Percentiles rank a stretch among this genome's conserved stretches.
These are phyloP conservation scores for Starmerella vitae DNA, from an alignment of 805 yeast genomes.

Conservation along the genomic window DNA sequence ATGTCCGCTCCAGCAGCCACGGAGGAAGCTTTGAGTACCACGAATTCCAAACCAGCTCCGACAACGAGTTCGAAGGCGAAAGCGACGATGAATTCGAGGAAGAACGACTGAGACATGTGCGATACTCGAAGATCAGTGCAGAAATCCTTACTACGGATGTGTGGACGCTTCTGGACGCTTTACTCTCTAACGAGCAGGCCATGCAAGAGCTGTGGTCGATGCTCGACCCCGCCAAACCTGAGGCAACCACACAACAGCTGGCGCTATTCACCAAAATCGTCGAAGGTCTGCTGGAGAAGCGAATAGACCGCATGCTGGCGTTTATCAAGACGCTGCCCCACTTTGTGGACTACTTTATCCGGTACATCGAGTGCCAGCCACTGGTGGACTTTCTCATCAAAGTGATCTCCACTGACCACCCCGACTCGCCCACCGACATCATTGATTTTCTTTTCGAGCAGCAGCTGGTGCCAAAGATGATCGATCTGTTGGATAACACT, in stretches of 20 bases:
- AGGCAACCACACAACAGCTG: slow-evolving; percentile 54
- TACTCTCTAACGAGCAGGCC: slow-evolving; percentile 58
- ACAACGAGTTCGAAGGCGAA: slow-evolving; percentile 14
- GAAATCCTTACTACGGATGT: slow-evolving; percentile 85
- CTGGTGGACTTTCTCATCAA: slow-evolving; percentile 83
- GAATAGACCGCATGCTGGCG: slow-evolving; percentile 61
- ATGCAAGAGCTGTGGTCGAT: slow-evolving; percentile 67
- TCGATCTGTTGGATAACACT: slow-evolving; percentile 57
- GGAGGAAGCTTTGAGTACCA: slow-evolving; percentile 5
- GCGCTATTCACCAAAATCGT: slow-evolving; percentile 84
- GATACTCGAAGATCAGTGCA: slow-evolving; percentile 55
- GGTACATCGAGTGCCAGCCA: slow-evolving; percentile 84
- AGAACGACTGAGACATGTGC: slow-evolving; percentile 14
- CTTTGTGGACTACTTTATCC: slow-evolving; percentile 67
- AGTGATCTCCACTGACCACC: slow-evolving; percentile 84
- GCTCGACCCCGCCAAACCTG: slow-evolving; percentile 35
- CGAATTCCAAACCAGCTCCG: slow-evolving; percentile 9
- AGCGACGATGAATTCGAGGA: slow-evolving; percentile 19
- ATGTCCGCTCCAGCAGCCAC: neutral
- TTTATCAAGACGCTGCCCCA: slow-evolving; percentile 56
- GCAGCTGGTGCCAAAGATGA: slow-evolving; percentile 54
- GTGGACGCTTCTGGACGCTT: slow-evolving; percentile 84
- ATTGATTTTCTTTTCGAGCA: slow-evolving; percentile 64
- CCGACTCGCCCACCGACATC: slow-evolving; percentile 78
- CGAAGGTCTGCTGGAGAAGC: slow-evolving; percentile 79